Base-by-base conservation (phyloP, 2,329 filamentous ascomycete genomes). In the Penicillium aurantiogriseum region DNA sequence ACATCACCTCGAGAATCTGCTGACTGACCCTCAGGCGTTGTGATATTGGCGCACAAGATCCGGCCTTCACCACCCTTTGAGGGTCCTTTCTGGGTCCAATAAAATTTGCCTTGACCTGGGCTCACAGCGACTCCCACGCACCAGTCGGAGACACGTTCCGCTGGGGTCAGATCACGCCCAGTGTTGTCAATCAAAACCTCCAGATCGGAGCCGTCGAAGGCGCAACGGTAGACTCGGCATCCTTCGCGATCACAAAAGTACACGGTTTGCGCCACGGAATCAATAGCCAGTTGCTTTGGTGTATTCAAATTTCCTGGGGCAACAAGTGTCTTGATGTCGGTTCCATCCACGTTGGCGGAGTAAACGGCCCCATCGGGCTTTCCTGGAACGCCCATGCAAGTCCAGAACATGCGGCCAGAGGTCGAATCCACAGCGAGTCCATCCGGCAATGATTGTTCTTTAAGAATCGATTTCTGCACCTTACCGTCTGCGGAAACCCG, bases 51-150 rank as follows among this genome's bases (percentile, higher is more conserved):
- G 4, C 77, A 72, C 66, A 84, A 83, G 49, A 87, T 85, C 1
- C 81, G 76, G 0, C 85, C 85, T 33, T 78, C 66, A 3, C 68
- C 70, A 0, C 74, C 77, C 67, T 86, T 87, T 8, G 78, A 77
- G 0, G 76, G 71, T 0, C 85, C 85, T 63, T 87, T 87, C 53
- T 86, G 84, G 0, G 80, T 83, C 84, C 85, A 87, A 72, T 83
- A 86, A 40, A 87, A 73, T 45, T 79, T 77, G 5, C 77, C 76
- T 1, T 69, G 68, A 0, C 64, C 56, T 0, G 71, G 69, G 9
- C 78, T 78, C 1, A 87, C 72, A 0, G 80, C 70, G 42, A 87
- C 78, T 2, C 85, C 84, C 10, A 87, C 83, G 50, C 82, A 85
- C 81, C 82, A 85, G 3, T 74, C 46, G 2, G 36, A 69, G 45